Evolutionary conservation across 331 rosid species (phyloP).

Genomic region (Malus hybrid): DNA sequence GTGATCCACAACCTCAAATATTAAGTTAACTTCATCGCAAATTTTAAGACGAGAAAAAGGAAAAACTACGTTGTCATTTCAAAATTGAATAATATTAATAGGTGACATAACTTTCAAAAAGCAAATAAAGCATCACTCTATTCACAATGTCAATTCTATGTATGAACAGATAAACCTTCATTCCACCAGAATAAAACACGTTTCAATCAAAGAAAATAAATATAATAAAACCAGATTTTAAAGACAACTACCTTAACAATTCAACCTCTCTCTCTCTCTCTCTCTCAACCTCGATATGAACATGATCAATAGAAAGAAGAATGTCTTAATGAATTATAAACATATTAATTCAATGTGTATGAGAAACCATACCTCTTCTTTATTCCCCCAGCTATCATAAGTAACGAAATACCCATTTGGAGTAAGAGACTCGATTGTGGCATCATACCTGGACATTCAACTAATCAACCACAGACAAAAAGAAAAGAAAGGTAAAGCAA

Average conservation of each 20-base stretch:
- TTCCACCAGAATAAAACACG: too few relatives aligned
- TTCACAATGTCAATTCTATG: too few relatives aligned
- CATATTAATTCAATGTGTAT: neutral
- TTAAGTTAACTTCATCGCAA: neutral
- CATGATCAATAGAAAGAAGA: neutral
- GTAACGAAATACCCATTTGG: slow-evolving; percentile 69
- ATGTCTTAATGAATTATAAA: neutral
- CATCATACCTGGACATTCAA: slow-evolving; percentile 74
- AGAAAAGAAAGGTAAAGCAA: slow-evolving; percentile 11
- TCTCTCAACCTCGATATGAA: too few relatives aligned
- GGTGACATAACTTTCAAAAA: too few relatives aligned
- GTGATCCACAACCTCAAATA: neutral
- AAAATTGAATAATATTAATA: neutral
- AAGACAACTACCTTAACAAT: neutral
- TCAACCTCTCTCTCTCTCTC: neutral
- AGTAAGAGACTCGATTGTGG: slow-evolving; percentile 66
- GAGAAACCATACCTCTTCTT: slow-evolving; percentile 71
- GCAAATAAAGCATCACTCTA: too few relatives aligned
- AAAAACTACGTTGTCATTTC: neutral
- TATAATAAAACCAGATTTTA: neutral
- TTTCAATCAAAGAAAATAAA: neutral
- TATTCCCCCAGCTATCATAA: slow-evolving; percentile 87
- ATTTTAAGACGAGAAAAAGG: neutral
- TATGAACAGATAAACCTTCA: too few relatives aligned
- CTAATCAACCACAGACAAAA: slow-evolving; percentile 25